Evolutionary conservation across 179 eudicot genomes (phyloP).

Genomic region (Gypsophila paniculata): DNA sequence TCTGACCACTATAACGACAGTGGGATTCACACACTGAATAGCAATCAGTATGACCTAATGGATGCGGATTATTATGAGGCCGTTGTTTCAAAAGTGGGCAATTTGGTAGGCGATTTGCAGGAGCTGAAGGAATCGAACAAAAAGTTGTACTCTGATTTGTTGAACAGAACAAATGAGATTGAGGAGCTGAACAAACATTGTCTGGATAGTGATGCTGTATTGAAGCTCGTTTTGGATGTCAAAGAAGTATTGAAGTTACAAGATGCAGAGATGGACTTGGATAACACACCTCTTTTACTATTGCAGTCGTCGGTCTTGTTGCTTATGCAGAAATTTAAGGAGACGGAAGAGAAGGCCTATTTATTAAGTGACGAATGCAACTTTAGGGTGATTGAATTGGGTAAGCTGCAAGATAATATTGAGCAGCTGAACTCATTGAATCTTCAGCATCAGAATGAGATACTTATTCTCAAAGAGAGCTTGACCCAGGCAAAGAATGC

Average conservation of each 20-base stretch:
- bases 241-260: slow-evolving; percentile 42
- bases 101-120: slow-evolving; percentile 41
- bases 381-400: slow-evolving; percentile 39
- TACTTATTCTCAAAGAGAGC: slow-evolving; percentile 55
- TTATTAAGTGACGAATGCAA: slow-evolving; percentile 30
- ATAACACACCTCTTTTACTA: slow-evolving; percentile 36
- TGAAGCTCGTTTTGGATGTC: slow-evolving; percentile 57
- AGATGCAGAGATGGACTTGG: slow-evolving; percentile 30
- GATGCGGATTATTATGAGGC: slow-evolving; percentile 41
- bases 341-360: slow-evolving; percentile 39
- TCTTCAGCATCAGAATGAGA: slow-evolving; percentile 57
- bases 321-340: slow-evolving; percentile 58
- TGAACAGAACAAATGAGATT: slow-evolving; percentile 39
- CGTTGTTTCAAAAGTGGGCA: slow-evolving; percentile 47
- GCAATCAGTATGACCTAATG: slow-evolving; percentile 37
- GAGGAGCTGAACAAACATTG: slow-evolving; percentile 52
- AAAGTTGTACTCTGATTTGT: slow-evolving; percentile 51
- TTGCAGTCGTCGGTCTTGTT: slow-evolving; percentile 49
- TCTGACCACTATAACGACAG: slow-evolving; percentile 30
- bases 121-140: slow-evolving; percentile 52
- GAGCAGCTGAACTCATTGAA: slow-evolving; percentile 44
- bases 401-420: slow-evolving; percentile 42
- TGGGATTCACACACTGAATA: slow-evolving; percentile 25
- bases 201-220: slow-evolving; percentile 41
- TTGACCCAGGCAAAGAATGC: slow-evolving; percentile 48